Conservation (phyloP, 257 asterid genomes). For the Nemophila menziesii region DNA sequence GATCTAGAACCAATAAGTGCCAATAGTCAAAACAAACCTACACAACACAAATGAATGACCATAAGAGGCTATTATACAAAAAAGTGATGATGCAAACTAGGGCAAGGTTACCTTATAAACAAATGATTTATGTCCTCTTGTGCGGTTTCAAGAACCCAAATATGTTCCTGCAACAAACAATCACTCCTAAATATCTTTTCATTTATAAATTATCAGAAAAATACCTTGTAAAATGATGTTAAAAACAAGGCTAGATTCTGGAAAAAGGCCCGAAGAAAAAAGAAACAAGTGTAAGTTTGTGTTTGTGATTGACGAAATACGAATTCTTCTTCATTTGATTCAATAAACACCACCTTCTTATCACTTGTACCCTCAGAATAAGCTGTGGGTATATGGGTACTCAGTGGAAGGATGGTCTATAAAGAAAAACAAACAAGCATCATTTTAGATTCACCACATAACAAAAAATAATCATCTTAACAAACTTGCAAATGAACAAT, state of each 20-base stretch:
- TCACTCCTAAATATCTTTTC: too few relatives aligned
- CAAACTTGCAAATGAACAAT: slow-evolving; percentile 81
- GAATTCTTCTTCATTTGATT: too few relatives aligned
- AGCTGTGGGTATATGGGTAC: slow-evolving; percentile 58
- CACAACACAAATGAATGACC: slow-evolving; percentile 1
- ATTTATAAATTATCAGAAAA: too few relatives aligned
- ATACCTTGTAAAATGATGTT: slow-evolving; percentile 89
- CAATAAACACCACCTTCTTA: too few relatives aligned
- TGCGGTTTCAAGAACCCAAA: slow-evolving; percentile 65
- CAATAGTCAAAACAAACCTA: slow-evolving; percentile 97
- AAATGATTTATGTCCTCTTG: slow-evolving; percentile 60
- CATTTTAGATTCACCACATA: too few relatives aligned
- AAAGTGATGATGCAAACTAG: too few relatives aligned
- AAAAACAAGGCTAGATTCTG: slow-evolving; percentile 89
- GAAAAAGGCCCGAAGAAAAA: slow-evolving; percentile 64
- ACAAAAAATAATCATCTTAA: too few relatives aligned
- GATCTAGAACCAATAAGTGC: slow-evolving; percentile 75
- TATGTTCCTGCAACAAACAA: too few relatives aligned
- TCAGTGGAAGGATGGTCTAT: slow-evolving; percentile 54
- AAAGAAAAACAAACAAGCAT: neutral
- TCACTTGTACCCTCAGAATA: slow-evolving; percentile 78
- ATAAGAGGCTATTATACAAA: neutral
- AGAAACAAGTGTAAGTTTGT: too few relatives aligned
- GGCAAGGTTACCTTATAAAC: slow-evolving; percentile 66
- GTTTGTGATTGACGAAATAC: too few relatives aligned